phyloP scores from a whole-genome alignment of 2,329 filamentous ascomycete species.

The Ceratocystis smalleyi region DNA sequence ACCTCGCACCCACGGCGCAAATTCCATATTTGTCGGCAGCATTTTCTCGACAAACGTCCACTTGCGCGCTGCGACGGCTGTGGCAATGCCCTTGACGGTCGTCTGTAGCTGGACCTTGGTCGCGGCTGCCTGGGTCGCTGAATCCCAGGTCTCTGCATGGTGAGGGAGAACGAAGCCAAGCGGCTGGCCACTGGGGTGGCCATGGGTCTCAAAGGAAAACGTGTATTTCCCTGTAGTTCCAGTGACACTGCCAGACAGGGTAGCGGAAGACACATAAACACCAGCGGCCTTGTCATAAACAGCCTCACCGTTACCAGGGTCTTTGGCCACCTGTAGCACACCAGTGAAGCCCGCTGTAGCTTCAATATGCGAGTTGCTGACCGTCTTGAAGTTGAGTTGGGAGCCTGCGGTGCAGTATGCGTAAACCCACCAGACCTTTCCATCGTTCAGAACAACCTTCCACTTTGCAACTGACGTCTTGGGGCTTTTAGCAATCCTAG shows the following conservation, averaged over 20 bases:
- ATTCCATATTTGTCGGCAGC: conserved; percentile 60
- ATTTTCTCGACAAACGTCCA: conserved; percentile 65
- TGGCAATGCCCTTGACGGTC: conserved; percentile 70
- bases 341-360: conserved; percentile 58
- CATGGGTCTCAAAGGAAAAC: conserved; percentile 57
- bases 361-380: conserved; percentile 48
- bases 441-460: conserved; percentile 54
- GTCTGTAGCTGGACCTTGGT: conserved; percentile 52
- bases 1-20: conserved; percentile 58
- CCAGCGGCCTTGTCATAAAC: conserved; percentile 64
- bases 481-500: conserved; percentile 37
- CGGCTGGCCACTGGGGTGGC: conserved; percentile 42
- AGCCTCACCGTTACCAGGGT: conserved; percentile 44
- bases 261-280: conserved; percentile 51
- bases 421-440: conserved; percentile 67
- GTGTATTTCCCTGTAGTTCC: conserved; percentile 53
- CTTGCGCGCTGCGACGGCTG: conserved; percentile 51
- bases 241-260: conserved; percentile 45
- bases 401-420: conserved; percentile 44
- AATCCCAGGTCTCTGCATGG: conserved; percentile 61
- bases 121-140: conserved; percentile 33
- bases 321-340: conserved; percentile 68
- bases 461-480: conserved; percentile 61
- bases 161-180: conserved; percentile 84
- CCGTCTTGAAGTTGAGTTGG: conserved; percentile 50